These are phyloP conservation scores for Saccharomyces hybrid DNA, from an alignment of 1,139 yeast genomes.

Conservation along the genomic window DNA sequence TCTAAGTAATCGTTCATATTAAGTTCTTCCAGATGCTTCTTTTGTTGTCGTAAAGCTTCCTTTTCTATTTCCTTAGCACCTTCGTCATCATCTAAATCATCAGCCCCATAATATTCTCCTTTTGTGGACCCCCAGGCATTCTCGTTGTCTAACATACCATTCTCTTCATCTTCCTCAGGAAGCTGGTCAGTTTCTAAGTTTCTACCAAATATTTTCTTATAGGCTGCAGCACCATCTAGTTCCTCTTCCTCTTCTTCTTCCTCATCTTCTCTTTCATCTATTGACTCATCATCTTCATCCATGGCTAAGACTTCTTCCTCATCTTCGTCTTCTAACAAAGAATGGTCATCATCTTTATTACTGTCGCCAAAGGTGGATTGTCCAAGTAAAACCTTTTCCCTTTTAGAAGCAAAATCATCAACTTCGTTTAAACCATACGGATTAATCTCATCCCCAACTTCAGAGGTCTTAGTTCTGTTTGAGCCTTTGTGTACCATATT, in stretches of 20 bases:
- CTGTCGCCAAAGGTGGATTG: constrained; percentile 45
- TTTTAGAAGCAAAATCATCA: constrained; percentile 61
- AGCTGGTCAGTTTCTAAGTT: constrained; percentile 33
- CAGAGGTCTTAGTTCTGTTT: constrained; percentile 2
- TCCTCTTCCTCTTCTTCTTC: constrained; percentile 45
- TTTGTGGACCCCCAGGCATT: constrained; percentile 76
- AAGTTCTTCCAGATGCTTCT: constrained; percentile 72
- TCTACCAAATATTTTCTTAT: constrained; percentile 35
- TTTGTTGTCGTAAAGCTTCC: constrained; percentile 85
- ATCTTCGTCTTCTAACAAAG: constrained; percentile 36
- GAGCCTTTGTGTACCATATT: constrained; percentile 9
- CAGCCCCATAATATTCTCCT: constrained; percentile 79
- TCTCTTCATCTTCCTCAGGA: constrained; percentile 39
- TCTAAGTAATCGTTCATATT: constrained; percentile 78
- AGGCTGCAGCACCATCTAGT: constrained; percentile 37
- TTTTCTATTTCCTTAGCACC: constrained; percentile 73
- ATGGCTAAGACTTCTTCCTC: constrained; percentile 47
- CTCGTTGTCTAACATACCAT: constrained; percentile 47
- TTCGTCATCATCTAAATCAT: constrained; percentile 66
- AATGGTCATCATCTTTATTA: constrained; percentile 18
- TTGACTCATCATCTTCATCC: constrained; percentile 23
- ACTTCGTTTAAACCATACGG: constrained; percentile 52
- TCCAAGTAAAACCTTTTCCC: constrained; percentile 54
- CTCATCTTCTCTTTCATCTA: constrained; percentile 37
- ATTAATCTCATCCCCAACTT: constrained; percentile 18